Base-by-base conservation (phyloP, 2,329 filamentous ascomycete genomes). In the Fusarium sp. region DNA sequence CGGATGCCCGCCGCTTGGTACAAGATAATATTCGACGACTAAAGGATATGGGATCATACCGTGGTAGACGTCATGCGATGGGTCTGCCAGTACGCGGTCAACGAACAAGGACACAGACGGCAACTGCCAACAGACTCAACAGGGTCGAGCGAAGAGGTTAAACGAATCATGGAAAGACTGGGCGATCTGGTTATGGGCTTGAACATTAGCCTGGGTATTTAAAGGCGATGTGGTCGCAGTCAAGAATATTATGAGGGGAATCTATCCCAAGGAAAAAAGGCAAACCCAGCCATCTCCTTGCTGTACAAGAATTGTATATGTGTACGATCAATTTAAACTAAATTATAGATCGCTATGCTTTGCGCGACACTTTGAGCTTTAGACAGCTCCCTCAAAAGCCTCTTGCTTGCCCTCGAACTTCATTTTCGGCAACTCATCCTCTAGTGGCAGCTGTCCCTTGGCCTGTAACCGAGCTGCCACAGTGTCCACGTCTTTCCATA, bases 41-140 rank as follows among this genome's bases (percentile, higher is more conserved):
- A 79, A 92, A 92, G 77, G 94, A 97, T 74, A 97, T 97, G 83
- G 94, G 94, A 49, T 90, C 91, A 6, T 97, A 97, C 77, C 85
- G 96, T 53, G 96, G 96, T 69, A 90, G 92, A 78, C 85, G 96
- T 71, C 96, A 99, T 83, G 95, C 95, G 58, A 94, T 98, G 91
- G 89, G 90, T 63, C 81, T 98, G 82, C 96, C 96, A 6, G 95
- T 96, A 54, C 87, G 96, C 71, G 96, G 96, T 72, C 96, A 99
- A 82, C 88, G 86, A 74, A 98, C 96, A 62, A 90, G 92, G 77
- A 92, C 84, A 77, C 95, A 91, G 79, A 90, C 85, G 68, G 76
- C 81, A 67, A 89, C 83, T 26, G 83, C 88, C 46, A 86, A 83
- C 78, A 90, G 85, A 76, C 79, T 91, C 76, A 92, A 92, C 78